These are phyloP conservation scores for Astrocystis sublimbata DNA, from an alignment of 495 filamentous ascomycete genomes.

Conservation along the genomic window DNA sequence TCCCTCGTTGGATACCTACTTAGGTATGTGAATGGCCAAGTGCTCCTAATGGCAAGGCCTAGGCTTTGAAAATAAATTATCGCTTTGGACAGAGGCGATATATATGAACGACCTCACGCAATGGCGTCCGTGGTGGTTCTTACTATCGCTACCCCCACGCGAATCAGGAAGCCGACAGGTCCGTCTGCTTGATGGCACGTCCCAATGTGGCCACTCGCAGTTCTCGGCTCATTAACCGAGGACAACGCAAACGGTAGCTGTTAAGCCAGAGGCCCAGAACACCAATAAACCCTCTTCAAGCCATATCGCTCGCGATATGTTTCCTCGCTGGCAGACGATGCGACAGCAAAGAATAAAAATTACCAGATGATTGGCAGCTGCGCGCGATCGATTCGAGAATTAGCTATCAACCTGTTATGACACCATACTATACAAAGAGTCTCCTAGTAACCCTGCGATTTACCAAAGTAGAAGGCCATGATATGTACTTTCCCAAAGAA, in stretches of 20 bases:
- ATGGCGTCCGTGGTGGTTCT: background rate
- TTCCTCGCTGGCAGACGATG: background rate
- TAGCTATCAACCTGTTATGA: background rate
- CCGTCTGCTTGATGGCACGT: background rate
- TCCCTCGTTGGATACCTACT: constrained; percentile 2
- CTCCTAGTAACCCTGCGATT: background rate
- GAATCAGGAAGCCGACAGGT: background rate
- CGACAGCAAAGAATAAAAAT: no score
- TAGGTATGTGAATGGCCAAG: background rate
- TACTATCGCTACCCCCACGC: constrained; percentile 9
- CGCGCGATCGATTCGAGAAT: no score
- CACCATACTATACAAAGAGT: background rate
- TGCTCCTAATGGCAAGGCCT: background rate
- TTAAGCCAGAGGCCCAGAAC: background rate
- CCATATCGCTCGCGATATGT: background rate
- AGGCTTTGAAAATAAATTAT: background rate
- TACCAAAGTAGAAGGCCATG: background rate
- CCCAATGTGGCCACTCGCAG: background rate
- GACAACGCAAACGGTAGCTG: constrained; percentile 13
- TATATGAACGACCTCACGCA: constrained; percentile 3
- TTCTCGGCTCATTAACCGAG: constrained; percentile 13
- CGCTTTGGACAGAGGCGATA: constrained; percentile 4
- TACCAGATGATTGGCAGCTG: no score
- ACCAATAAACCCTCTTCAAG: background rate
- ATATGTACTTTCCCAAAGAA: background rate